Conservation (phyloP, 1,284 basidiomycete genomes). For the Cystobasidiaceae sp. region DNA sequence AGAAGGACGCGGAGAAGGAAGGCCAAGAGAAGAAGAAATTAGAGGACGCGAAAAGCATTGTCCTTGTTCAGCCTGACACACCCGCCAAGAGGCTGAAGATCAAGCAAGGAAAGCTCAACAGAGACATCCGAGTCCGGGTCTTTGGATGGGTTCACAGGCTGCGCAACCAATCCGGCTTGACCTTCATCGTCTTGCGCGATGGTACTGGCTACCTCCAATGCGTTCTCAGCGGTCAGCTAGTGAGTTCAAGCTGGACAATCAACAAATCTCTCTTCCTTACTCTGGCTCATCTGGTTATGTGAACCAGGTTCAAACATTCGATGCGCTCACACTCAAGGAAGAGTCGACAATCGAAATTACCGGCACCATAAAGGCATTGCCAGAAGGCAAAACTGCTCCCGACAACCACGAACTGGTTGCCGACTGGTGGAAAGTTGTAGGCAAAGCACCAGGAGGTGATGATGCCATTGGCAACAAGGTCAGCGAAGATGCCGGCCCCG, state of each 20-base stretch:
- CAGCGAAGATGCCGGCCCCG: conserved; percentile 61
- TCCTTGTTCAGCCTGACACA: conserved; percentile 65
- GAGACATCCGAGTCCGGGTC: conserved; percentile 75
- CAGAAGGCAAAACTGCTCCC: conserved; percentile 90
- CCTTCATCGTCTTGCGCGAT: conserved; percentile 89
- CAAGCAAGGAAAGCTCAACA: conserved; percentile 58
- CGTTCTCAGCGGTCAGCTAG: conserved; percentile 76
- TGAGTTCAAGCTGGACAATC: conserved; percentile 50
- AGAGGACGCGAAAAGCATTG: conserved; percentile 83
- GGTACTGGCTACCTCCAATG: conserved; percentile 95
- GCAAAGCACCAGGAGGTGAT: conserved; percentile 85
- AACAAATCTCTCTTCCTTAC: background rate
- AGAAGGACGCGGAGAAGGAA: conserved; percentile 59
- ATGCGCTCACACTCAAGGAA: conserved; percentile 85
- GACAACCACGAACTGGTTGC: conserved; percentile 91
- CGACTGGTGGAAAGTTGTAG: conserved; percentile 88
- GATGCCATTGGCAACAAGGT: conserved; percentile 90
- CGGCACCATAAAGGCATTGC: conserved; percentile 78
- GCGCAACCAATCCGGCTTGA: conserved; percentile 86
- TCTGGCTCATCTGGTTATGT: background rate
- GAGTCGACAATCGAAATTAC: conserved; percentile 88
- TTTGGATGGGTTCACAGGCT: conserved; percentile 96
- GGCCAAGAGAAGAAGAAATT: conserved; percentile 65
- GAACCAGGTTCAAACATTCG: conserved; percentile 79
- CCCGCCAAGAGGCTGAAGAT: conserved; percentile 69